Conservation (phyloP, 768 basidiomycete species). For the Leccinum truebloodii region DNA sequence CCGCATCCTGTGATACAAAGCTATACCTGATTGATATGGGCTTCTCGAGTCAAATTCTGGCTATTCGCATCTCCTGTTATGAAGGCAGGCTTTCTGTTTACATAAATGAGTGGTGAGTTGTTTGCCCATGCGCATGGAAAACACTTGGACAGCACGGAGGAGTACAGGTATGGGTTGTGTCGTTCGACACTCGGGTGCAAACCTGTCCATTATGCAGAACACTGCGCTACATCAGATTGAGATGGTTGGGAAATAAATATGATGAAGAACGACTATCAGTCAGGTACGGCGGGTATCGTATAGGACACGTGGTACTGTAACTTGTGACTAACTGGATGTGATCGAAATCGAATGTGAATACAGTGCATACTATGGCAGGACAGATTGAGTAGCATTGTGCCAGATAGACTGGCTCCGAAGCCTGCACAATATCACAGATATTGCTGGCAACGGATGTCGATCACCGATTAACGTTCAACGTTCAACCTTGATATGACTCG, state of each 20-base stretch:
- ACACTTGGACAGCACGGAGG: neutral
- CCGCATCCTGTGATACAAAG: constrained; percentile 5
- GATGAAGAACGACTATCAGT: neutral
- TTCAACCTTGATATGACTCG: no score
- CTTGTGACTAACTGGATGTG: neutral
- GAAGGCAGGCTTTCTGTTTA: no score
- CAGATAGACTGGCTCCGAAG: no score
- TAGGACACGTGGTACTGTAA: neutral
- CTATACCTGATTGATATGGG: neutral
- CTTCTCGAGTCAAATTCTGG: no score
- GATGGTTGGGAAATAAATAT: neutral
- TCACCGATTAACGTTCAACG: no score
- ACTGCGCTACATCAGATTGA: neutral
- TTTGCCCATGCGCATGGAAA: neutral
- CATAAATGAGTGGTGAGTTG: no score
- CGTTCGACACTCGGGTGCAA: no score
- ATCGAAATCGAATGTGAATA: no score
- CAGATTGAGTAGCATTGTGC: no score
- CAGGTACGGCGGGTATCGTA: no score
- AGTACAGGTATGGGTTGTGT: neutral
- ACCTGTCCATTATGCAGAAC: neutral
- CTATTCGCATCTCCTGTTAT: neutral
- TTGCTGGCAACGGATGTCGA: neutral
- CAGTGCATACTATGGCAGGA: no score
- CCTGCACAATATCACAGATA: neutral